Conservation (phyloP, 2,329 filamentous ascomycete genomes). For the Trichoderma semiorbis region DNA sequence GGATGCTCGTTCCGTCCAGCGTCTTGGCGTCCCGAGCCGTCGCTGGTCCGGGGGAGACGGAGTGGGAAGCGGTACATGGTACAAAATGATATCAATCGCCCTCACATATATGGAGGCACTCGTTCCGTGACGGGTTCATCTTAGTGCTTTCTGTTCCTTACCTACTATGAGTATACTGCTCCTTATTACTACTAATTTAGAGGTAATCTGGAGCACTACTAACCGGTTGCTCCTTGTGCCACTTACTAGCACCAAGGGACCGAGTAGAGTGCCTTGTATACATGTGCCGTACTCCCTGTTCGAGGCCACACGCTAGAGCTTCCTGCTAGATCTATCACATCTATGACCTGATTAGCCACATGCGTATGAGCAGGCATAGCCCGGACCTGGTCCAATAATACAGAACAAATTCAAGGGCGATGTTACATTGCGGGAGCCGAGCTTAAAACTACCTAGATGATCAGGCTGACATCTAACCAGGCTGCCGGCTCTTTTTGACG, state of each 20-base stretch:
- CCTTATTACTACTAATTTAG: background rate
- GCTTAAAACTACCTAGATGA: constrained; percentile 5
- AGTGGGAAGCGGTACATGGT: background rate
- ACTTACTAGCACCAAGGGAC: background rate
- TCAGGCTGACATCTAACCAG: constrained; percentile 13
- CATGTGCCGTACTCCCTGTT: background rate
- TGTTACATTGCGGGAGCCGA: constrained; percentile 17
- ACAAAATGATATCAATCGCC: background rate
- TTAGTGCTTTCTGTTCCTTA: background rate
- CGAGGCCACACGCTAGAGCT: constrained; percentile 6
- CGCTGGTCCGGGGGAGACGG: background rate
- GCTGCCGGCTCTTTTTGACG: constrained; percentile 9
- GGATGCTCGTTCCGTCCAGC: constrained; percentile 1
- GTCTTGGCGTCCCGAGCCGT: constrained; percentile 3
- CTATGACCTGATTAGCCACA: constrained; percentile 16
- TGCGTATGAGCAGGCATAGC: constrained; percentile 4
- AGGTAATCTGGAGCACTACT: background rate
- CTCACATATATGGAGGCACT: background rate
- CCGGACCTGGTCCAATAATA: background rate
- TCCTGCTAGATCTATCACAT: constrained; percentile 18
- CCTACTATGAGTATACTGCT: background rate
- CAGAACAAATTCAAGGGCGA: background rate
- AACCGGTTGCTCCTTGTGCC: background rate
- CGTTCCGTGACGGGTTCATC: background rate
- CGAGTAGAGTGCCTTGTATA: background rate